These are phyloP conservation scores for Simplicillium aogashimaense DNA, from an alignment of 2,329 filamentous ascomycete species.

Conservation along the genomic window DNA sequence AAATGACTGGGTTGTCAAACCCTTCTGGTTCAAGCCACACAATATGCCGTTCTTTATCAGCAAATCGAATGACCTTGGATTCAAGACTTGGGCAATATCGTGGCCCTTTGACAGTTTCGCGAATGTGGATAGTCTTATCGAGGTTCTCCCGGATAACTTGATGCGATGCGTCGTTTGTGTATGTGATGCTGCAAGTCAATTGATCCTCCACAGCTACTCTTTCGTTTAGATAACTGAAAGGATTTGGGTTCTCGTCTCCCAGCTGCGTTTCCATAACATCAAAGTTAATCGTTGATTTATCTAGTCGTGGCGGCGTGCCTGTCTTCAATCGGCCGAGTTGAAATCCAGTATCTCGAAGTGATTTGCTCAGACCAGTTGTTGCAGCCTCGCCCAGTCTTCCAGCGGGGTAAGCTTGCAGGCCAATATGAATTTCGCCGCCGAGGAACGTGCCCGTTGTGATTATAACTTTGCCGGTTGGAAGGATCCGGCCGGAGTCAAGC, in stretches of 20 bases:
- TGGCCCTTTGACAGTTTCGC: slow-evolving; percentile 88
- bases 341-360: slow-evolving; percentile 79
- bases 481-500: slow-evolving; percentile 76
- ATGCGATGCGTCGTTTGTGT: slow-evolving; percentile 77
- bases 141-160: slow-evolving; percentile 78
- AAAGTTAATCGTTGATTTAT: slow-evolving; percentile 75
- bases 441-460: slow-evolving; percentile 97
- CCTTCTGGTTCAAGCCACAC: slow-evolving; percentile 98
- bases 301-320: slow-evolving; percentile 83
- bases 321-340: slow-evolving; percentile 86
- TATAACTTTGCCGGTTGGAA: slow-evolving; percentile 71
- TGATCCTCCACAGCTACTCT: slow-evolving; percentile 71
- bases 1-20: slow-evolving; percentile 80
- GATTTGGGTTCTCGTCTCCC: slow-evolving; percentile 77
- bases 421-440: slow-evolving; percentile 93
- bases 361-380: slow-evolving; percentile 86
- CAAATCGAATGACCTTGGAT: slow-evolving; percentile 84
- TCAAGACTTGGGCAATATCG: slow-evolving; percentile 94
- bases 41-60: slow-evolving; percentile 70
- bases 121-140: slow-evolving; percentile 93
- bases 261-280: slow-evolving; percentile 58
- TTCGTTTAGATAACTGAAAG: slow-evolving; percentile 86
- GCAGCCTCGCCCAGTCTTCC: slow-evolving; percentile 91
- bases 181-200: slow-evolving; percentile 75
- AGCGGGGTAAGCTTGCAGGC: slow-evolving; percentile 71